Evolutionary conservation across 2,329 filamentous ascomycete species (phyloP).

Genomic region (Westerdykella sp.): DNA sequence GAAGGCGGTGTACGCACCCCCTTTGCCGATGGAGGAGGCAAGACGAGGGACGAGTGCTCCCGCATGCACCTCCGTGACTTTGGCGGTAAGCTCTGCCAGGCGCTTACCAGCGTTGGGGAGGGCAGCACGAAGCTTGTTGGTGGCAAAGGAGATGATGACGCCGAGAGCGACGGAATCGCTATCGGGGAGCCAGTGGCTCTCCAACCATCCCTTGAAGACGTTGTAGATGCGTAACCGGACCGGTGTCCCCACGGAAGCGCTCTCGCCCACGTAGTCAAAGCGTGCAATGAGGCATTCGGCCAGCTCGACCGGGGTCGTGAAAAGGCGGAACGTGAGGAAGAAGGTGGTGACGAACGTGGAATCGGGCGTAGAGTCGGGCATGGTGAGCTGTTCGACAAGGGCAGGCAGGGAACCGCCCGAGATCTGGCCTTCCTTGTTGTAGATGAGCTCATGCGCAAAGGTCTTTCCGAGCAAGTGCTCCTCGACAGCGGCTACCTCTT

Average conservation of each 20-base stretch:
- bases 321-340: constrained; percentile 91
- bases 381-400: constrained; percentile 88
- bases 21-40: constrained; percentile 83
- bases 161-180: constrained; percentile 70
- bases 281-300: constrained; percentile 79
- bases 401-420: constrained; percentile 85
- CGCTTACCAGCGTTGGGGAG: constrained; percentile 73
- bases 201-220: constrained; percentile 93
- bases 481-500: constrained; percentile 74
- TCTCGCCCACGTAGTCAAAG: constrained; percentile 85
- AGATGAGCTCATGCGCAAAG: constrained; percentile 82
- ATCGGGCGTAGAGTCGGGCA: constrained; percentile 87
- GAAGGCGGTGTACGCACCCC: constrained; percentile 65
- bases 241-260: constrained; percentile 65
- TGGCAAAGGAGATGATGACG: constrained; percentile 74
- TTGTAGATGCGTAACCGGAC: constrained; percentile 92
- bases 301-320: constrained; percentile 73
- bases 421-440: constrained; percentile 93
- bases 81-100: constrained; percentile 71
- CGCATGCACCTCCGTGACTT: constrained; percentile 64
- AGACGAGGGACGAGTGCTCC: constrained; percentile 72
- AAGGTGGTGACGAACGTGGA: constrained; percentile 89
- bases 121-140: constrained; percentile 59
- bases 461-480: constrained; percentile 84
- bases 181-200: constrained; percentile 86